Conservation (phyloP, 192 early-diverging fungal genomes). For the Allomyces macrogynus region DNA sequence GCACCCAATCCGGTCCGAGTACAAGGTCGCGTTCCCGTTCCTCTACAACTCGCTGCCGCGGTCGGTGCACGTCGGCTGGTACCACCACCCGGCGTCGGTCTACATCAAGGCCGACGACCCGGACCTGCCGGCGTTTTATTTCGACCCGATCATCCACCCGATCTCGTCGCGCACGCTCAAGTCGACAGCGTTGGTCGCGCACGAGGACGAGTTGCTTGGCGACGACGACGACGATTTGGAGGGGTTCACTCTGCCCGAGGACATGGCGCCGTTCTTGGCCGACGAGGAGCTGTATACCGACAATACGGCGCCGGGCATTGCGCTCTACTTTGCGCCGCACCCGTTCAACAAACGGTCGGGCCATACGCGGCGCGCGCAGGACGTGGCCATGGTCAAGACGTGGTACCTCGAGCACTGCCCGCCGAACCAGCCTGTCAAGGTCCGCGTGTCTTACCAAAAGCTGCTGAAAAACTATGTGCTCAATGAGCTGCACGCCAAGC, state of each 20-base stretch:
- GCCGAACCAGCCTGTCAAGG: constrained; percentile 82
- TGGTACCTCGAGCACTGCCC: constrained; percentile 98
- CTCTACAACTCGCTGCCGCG: constrained; percentile 94
- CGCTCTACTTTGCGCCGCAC: constrained; percentile 93
- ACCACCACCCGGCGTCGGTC: constrained; percentile 80
- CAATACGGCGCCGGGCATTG: constrained; percentile 78
- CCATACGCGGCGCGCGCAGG: constrained; percentile 68
- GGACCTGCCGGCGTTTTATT: constrained; percentile 94
- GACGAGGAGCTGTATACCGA: constrained; percentile 63
- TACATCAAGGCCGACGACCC: constrained; percentile 79
- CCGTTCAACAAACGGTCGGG: constrained; percentile 90
- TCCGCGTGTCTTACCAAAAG: constrained; percentile 96
- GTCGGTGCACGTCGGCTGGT: constrained; percentile 74
- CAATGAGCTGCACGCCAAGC: constrained; percentile 70
- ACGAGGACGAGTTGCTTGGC: constrained; percentile 49
- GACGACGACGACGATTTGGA: constrained; percentile 35
- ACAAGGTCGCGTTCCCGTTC: constrained; percentile 96
- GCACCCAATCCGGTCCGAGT: constrained; percentile 94
- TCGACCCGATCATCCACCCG: constrained; percentile 93
- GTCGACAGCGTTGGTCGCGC: constrained; percentile 24
- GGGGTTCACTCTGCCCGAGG: constrained; percentile 55
- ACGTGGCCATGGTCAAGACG: constrained; percentile 84
- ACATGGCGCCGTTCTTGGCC: constrained; percentile 58
- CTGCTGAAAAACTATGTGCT: constrained; percentile 88
- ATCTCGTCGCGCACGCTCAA: constrained; percentile 60